A percentile compares a stretch with the other conserved stretches of the same genome.
These are phyloP conservation scores for Cladophialophora bantiana DNA, from an alignment of 2,329 filamentous ascomycete genomes.

Conservation along the genomic window DNA sequence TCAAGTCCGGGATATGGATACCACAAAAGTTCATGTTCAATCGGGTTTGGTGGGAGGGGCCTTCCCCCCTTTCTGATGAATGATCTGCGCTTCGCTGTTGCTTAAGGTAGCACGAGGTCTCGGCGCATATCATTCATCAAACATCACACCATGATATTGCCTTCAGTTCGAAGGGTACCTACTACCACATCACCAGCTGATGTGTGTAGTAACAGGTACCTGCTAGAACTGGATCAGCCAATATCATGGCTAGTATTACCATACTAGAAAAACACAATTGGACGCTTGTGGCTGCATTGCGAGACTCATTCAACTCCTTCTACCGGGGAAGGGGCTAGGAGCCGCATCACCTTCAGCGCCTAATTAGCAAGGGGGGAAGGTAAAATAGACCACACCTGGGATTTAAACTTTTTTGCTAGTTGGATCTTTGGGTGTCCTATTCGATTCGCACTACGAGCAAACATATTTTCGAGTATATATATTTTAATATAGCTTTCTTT, in stretches of 20 bases:
- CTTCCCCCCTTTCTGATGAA: neutral
- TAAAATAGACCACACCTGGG: neutral
- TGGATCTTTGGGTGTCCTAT: neutral
- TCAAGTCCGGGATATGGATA: conserved; percentile 5
- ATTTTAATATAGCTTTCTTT: neutral
- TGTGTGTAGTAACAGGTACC: too few species aligned
- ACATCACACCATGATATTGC: neutral
- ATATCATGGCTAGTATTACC: too few species aligned
- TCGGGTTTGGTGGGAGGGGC: conserved; percentile 8
- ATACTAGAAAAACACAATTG: too few species aligned
- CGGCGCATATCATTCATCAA: neutral
- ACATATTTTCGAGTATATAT: too few species aligned
- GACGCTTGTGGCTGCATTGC: too few species aligned
- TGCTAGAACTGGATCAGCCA: neutral
- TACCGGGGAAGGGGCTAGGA: too few species aligned
- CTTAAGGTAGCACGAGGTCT: conserved; percentile 5
- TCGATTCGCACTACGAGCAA: neutral
- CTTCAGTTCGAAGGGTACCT: too few species aligned
- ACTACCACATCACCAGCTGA: too few species aligned
- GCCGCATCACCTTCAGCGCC: too few species aligned
- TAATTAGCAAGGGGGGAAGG: neutral
- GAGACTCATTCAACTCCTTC: too few species aligned
- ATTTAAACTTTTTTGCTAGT: conserved; percentile 1
- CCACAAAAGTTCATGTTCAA: conserved; percentile 2
- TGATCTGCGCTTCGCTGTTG: neutral